Evolutionary conservation across 768 basidiomycete species (phyloP).

Genomic region (Pisolithus orientalis): DNA sequence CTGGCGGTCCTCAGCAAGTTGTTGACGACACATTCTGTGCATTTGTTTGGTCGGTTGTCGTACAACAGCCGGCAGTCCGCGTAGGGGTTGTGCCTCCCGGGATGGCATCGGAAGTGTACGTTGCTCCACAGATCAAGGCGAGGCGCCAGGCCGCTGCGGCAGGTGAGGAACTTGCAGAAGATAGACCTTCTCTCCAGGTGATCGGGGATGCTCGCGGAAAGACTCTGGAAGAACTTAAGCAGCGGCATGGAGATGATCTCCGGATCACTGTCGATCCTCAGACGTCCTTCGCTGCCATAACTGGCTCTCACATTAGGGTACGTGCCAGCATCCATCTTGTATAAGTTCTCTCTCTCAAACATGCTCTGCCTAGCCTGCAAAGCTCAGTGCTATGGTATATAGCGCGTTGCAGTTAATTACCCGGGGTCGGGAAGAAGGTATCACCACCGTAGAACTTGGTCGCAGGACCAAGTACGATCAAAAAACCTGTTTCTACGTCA

Average conservation of each 20-base stretch:
- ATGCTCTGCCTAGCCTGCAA: constrained; percentile 50
- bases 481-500: constrained; percentile 85
- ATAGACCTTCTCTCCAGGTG: constrained; percentile 40
- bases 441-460: constrained; percentile 73
- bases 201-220: constrained; percentile 51
- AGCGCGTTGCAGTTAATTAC: constrained; percentile 78
- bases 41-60: constrained; percentile 78
- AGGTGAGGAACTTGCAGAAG: constrained; percentile 42
- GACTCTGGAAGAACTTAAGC: constrained; percentile 50
- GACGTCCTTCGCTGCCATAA: constrained; percentile 71
- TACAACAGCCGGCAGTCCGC: constrained; percentile 65
- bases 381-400: constrained; percentile 82
- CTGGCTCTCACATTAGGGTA: constrained; percentile 81
- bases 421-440: constrained; percentile 70
- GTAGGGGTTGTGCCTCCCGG: constrained; percentile 67
- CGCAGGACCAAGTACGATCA: constrained; percentile 78
- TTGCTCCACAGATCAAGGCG: constrained; percentile 69
- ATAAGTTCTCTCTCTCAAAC: constrained; percentile 6
- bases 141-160: constrained; percentile 59
- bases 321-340: constrained; percentile 17
- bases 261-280: constrained; percentile 73
- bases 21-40: constrained; percentile 71
- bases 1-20: constrained; percentile 39
- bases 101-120: constrained; percentile 59
- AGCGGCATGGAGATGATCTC: constrained; percentile 54